Evolutionary conservation across 2,329 filamentous ascomycete genomes (phyloP).

Genomic region (Nemania sp.): DNA sequence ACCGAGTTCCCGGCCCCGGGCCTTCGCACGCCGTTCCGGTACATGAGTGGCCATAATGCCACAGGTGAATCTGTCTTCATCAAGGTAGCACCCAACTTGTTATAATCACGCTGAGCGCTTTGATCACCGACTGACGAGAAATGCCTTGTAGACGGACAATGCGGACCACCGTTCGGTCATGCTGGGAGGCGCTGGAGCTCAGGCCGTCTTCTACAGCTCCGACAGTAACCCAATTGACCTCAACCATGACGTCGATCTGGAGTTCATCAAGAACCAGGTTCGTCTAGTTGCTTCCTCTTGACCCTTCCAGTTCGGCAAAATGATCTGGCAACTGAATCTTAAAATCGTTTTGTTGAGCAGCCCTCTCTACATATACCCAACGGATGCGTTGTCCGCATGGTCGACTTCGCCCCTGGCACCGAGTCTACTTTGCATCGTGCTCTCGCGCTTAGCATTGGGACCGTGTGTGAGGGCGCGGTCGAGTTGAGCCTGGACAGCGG

Average conservation of each 20-base stretch:
- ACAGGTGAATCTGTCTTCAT: conserved; percentile 24
- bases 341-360: not conserved
- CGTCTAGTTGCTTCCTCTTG: not conserved
- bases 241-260: conserved; percentile 22
- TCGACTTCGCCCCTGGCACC: conserved; percentile 49
- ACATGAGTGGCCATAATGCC: conserved; percentile 26
- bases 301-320: not conserved
- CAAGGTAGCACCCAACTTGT: not conserved
- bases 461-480: conserved; percentile 51
- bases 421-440: conserved; percentile 49
- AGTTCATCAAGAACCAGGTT: conserved; percentile 17
- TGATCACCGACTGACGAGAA: too few species aligned
- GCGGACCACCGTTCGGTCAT: conserved; percentile 26
- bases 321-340: not conserved
- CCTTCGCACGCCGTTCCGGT: conserved; percentile 15
- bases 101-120: too few species aligned
- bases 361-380: conserved; percentile 32
- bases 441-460: conserved; percentile 50
- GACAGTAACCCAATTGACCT: conserved; percentile 21
- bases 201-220: conserved; percentile 21
- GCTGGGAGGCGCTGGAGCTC: conserved; percentile 14
- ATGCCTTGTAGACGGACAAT: conserved; percentile 15
- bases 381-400: conserved; percentile 41
- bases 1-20: conserved; percentile 19
- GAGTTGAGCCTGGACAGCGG: conserved; percentile 45